phyloP scores from a whole-genome alignment of 1,284 basidiomycete species.

The Ustilago shanxiensis region DNA sequence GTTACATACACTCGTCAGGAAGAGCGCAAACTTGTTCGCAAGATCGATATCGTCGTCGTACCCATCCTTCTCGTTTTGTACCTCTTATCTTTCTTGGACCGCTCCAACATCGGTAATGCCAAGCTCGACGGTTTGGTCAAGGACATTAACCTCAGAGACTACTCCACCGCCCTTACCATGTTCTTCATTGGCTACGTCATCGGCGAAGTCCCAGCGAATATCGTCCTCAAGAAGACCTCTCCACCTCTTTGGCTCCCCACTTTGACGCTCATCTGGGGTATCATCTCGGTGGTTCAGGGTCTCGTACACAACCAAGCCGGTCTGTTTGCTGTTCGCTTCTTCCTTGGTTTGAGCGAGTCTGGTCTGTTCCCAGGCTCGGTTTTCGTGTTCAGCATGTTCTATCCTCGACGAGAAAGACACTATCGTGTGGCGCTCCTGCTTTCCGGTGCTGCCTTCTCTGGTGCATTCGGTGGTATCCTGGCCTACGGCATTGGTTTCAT shows the following conservation, averaged over 20 bases:
- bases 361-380: slow-evolving; percentile 76
- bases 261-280: slow-evolving; percentile 76
- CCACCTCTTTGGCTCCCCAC: slow-evolving; percentile 77
- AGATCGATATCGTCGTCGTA: slow-evolving; percentile 56
- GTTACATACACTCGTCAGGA: slow-evolving; percentile 54
- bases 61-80: slow-evolving; percentile 57
- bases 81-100: slow-evolving; percentile 54
- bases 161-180: slow-evolving; percentile 45
- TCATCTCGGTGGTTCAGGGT: slow-evolving; percentile 76
- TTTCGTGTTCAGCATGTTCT: slow-evolving; percentile 77
- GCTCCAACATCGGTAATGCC: slow-evolving; percentile 59
- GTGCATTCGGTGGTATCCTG: slow-evolving; percentile 70
- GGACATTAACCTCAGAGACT: slow-evolving; percentile 53
- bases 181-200: slow-evolving; percentile 61
- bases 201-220: slow-evolving; percentile 56
- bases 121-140: slow-evolving; percentile 54
- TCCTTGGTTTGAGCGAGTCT: slow-evolving; percentile 68
- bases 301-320: slow-evolving; percentile 75
- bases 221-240: slow-evolving; percentile 74
- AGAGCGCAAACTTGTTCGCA: slow-evolving; percentile 53
- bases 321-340: slow-evolving; percentile 75
- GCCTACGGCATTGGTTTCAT: slow-evolving; percentile 76
- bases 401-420: slow-evolving; percentile 75
- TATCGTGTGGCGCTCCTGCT: slow-evolving; percentile 76
- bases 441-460: slow-evolving; percentile 47